Evolutionary conservation across 768 basidiomycete genomes (phyloP).

Genomic region (Kwoniella bestiolae): DNA sequence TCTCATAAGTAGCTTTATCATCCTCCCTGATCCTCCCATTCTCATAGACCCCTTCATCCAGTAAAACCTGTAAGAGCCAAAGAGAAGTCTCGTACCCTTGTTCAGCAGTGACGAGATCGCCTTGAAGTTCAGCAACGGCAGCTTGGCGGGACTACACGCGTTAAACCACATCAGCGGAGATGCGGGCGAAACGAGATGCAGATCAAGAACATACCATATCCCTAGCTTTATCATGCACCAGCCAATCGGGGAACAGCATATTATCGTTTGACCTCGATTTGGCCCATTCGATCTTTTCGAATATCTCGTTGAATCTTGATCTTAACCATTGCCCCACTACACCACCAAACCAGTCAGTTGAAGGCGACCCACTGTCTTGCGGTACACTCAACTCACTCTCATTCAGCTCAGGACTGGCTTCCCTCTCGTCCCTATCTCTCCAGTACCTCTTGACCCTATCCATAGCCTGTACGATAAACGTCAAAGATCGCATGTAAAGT

Average conservation of each 20-base stretch:
- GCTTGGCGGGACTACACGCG: conserved; percentile 79
- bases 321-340: conserved; percentile 77
- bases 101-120: conserved; percentile 83
- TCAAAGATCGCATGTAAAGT: conserved; percentile 63
- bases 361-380: neutral
- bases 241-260: conserved; percentile 83
- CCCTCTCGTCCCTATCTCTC: conserved; percentile 39
- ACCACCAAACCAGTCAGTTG: conserved; percentile 11
- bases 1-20: conserved; percentile 58
- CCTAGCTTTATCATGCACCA: conserved; percentile 90
- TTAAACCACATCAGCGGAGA: neutral
- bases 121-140: conserved; percentile 84
- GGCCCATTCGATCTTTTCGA: conserved; percentile 76
- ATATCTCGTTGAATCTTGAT: conserved; percentile 89
- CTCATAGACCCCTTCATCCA: conserved; percentile 69
- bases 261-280: conserved; percentile 62
- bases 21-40: conserved; percentile 55
- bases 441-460: conserved; percentile 71
- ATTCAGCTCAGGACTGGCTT: conserved; percentile 60
- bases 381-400: conserved; percentile 65
- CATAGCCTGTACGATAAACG: conserved; percentile 91
- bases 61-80: conserved; percentile 89
- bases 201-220: conserved; percentile 69
- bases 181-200: neutral
- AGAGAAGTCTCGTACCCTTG: conserved; percentile 92